Base-by-base conservation (phyloP, 2,329 filamentous ascomycete species). In the Monosporascus sp. region DNA sequence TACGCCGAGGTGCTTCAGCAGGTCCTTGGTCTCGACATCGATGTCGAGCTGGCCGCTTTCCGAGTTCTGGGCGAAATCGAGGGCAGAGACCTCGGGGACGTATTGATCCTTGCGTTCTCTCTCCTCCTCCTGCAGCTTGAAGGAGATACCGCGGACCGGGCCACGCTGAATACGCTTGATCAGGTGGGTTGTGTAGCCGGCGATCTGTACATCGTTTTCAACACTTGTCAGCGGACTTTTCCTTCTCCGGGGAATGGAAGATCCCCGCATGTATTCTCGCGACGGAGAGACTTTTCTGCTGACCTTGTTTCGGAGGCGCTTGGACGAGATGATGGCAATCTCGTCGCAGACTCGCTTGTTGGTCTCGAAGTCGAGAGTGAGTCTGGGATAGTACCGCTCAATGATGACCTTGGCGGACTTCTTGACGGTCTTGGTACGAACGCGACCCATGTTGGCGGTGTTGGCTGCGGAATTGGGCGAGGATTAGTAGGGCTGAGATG, bases 41-140 rank as follows among this genome's bases (percentile, higher is more conserved):
- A 96, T 89, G 69, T 97, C 93, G 70, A 99, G 85, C 78, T 92
- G 87, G 71, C 94, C 94, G 73, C 80, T 88, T 82, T 97, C 94
- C 75, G 84, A 85, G 81, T 89, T 91, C 84, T 96, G 91, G 72
- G 88, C 86, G 82, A 97, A 96, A 85, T 99, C 94, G 74, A 99
- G 89, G 73, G 94, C 94, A 58, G 95, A 99, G 69, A 99, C 84
- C 81, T 99, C 94, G 72, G 94, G 94, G 65, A 99, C 94, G 83
- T 97, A 99, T 84, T 99, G 94, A 84, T 99, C 94, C 89, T 99
- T 99, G 77, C 94, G 89, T 83, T 99, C 94, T 85, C 94, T 91
- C 88, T 99, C 94, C 84, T 99, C 94, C 84, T 99, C 94, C 82
- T 99, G 94, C 59, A 99, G 90, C 87, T 99, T 99, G 92, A 99